Conservation (phyloP, 169 alveolate genomes). For the Amoebophrya sp. region DNA sequence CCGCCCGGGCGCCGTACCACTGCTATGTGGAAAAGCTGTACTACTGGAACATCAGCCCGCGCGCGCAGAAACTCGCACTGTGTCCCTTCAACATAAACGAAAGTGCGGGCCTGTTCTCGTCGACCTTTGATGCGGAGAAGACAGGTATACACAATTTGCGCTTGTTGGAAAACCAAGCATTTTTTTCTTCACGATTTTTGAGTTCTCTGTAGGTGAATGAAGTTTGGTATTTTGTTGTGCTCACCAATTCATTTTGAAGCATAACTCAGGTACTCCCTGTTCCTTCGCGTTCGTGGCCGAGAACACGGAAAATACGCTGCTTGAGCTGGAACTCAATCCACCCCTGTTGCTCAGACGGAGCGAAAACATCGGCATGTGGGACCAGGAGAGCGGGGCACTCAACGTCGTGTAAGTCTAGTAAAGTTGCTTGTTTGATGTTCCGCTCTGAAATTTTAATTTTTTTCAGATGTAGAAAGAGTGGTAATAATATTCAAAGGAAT, state of each 20-base stretch:
- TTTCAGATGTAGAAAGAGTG: no score
- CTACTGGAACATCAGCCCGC: neutral
- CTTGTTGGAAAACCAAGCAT: no score
- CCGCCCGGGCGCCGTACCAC: neutral
- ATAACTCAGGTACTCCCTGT: neutral
- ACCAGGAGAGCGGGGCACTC: neutral
- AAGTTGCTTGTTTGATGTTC: no score
- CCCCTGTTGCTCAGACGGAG: neutral
- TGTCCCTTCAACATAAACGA: neutral
- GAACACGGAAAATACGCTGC: neutral
- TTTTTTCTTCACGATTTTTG: no score
- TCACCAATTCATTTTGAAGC: no score
- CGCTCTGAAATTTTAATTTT: no score
- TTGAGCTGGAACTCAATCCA: neutral
- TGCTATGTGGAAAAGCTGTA: neutral
- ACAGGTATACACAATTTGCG: neutral
- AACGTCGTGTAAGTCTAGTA: neutral
- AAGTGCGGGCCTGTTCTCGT: neutral
- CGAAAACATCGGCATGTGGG: slow-evolving; percentile 8
- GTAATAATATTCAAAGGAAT: no score
- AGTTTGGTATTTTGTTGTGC: no score
- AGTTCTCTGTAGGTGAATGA: no score
- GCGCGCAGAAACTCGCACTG: neutral
- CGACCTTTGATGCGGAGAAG: neutral
- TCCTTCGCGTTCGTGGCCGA: neutral